Base-by-base conservation (phyloP, 2,329 filamentous ascomycete species). In the Cryphonectria carpinicola region DNA sequence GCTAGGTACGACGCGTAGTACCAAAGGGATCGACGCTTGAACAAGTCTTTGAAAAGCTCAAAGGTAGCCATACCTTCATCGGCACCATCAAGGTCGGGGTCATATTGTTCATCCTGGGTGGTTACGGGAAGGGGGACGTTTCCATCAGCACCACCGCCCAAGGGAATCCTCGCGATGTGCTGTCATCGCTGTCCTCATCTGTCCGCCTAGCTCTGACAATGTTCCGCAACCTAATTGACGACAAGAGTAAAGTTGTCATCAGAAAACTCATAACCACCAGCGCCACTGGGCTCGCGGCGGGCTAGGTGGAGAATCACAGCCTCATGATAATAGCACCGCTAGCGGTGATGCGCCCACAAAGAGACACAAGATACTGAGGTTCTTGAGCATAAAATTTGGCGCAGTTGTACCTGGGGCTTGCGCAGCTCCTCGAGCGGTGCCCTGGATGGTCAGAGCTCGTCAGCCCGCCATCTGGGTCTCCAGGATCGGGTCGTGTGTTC, bases 11-110 rank as follows among this genome's bases (percentile, higher is more conserved):
- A 92, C 74, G 97, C 92, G 79, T 93, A 97, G 81, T 98, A 98
- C 96, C 96, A 98, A 22, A 98, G 84, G 78, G 98, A 98, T 1
- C 95, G 90, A 49, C 92, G 90, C 81, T 98, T 98, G 85, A 92
- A 93, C 6, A 97, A 84, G 77, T 98, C 95, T 75, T 90, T 91
- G 82, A 98, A 98, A 0, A 94, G 93, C 74, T 97, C 92, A 79
- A 94, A 97, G 0, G 88, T 86, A 0, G 88, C 77, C 10, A 77
- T 81, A 0, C 81, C 78, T 56, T 92, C 89, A 71, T 81, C 84
- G 28, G 79, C 79, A 35, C 84, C 83, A 49, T 87, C 84, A 52
- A 85, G 82, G 58, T 86, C 87, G 86, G 80, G 28, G 86, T 84
- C 3, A 32, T 32, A 32, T 4, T 80, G 79, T 78, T 83, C 80